Conservation (phyloP, 2,329 filamentous ascomycete species). For the Simplicillium aogashimaense region DNA sequence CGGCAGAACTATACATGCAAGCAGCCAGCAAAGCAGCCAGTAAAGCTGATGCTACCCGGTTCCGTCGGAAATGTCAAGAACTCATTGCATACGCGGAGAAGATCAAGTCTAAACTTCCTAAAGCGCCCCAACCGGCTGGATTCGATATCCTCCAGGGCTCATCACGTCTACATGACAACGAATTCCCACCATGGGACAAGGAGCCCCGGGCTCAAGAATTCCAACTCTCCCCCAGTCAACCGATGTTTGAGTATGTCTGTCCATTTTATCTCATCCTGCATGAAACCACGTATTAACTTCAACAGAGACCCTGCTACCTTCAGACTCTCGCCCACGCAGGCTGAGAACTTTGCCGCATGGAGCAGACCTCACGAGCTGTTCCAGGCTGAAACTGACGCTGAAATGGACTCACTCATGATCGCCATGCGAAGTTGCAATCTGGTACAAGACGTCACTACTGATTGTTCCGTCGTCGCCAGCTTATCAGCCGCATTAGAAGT, state of each 20-base stretch:
- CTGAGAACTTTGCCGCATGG: conserved; percentile 74
- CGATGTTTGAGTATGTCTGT: conserved; percentile 51
- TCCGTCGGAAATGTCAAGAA: conserved; percentile 59
- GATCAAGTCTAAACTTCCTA: conserved; percentile 46
- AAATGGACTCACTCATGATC: conserved; percentile 41
- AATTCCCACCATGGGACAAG: conserved; percentile 77
- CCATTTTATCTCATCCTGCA: conserved; percentile 10
- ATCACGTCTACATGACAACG: conserved; percentile 70
- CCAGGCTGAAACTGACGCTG: conserved; percentile 19
- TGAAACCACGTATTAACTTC: neutral
- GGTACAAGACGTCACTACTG: conserved; percentile 89
- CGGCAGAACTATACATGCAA: conserved; percentile 74
- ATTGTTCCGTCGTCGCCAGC: conserved; percentile 95
- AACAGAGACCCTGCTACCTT: conserved; percentile 58
- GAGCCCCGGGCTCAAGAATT: conserved; percentile 56
- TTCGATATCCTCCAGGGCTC: conserved; percentile 56
- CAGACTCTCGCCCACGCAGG: conserved; percentile 64
- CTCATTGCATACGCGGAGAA: conserved; percentile 64
- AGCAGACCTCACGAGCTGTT: conserved; percentile 63
- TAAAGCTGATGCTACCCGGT: conserved; percentile 52
- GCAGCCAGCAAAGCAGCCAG: conserved; percentile 54
- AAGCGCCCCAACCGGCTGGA: neutral
- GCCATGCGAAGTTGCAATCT: conserved; percentile 59
- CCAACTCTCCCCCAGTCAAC: conserved; percentile 32
- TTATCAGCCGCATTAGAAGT: conserved; percentile 71